These are phyloP conservation scores for Amanita molliuscula DNA, from an alignment of 768 basidiomycete species.

Conservation along the genomic window DNA sequence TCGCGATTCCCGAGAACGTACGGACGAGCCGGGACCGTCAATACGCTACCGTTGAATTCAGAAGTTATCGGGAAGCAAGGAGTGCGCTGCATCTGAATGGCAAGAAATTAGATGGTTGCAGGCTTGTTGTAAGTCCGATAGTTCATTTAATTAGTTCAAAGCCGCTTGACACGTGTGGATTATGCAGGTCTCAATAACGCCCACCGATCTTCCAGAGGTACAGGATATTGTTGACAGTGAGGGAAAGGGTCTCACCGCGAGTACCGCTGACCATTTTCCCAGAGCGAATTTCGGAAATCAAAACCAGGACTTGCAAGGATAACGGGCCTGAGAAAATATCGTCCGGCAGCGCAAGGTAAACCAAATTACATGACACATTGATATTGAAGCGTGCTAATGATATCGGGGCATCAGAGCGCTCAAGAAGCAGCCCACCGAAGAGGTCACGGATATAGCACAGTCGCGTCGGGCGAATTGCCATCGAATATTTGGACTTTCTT, in stretches of 20 bases:
- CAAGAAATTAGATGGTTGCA: constrained; percentile 21
- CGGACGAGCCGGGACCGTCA: constrained; percentile 24
- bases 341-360: constrained; percentile 1
- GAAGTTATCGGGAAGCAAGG: constrained; percentile 20
- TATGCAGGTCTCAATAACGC: constrained; percentile 22
- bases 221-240: constrained; percentile 20
- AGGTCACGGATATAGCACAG: constrained; percentile 10
- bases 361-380: background rate
- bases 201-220: constrained; percentile 31
- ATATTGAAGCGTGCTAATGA: background rate
- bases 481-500: constrained; percentile 20
- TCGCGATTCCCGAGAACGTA: constrained; percentile 11
- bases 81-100: constrained; percentile 33
- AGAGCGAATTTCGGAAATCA: constrained; percentile 6
- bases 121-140: constrained; percentile 28
- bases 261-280: background rate
- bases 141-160: background rate
- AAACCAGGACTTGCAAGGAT: background rate
- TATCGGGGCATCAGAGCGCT: constrained; percentile 12
- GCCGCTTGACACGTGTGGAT: background rate
- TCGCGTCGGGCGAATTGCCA: constrained; percentile 15
- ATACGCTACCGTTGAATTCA: constrained; percentile 45
- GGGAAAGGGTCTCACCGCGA: constrained; percentile 3
- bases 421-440: constrained; percentile 13
- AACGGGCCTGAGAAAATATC: background rate